Conservation (phyloP, 2,329 filamentous ascomycete genomes). For the Penicillium polonicum region DNA sequence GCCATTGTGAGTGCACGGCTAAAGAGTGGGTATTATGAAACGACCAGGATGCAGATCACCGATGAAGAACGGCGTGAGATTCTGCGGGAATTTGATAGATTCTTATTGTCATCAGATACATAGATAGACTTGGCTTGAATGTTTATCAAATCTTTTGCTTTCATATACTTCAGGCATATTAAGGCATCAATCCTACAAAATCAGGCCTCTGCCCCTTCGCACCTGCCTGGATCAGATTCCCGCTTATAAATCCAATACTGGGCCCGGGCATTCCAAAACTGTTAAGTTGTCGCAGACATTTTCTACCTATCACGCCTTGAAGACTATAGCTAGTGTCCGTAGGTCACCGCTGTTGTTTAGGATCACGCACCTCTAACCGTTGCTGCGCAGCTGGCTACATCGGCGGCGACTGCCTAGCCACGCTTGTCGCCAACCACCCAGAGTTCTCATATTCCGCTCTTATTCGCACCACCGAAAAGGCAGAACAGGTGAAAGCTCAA, state of each 20-base stretch:
- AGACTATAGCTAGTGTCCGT: too few relatives aligned
- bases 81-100: conserved; percentile 18
- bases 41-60: conserved; percentile 15
- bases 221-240: too few relatives aligned
- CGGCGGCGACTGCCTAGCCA: conserved; percentile 49
- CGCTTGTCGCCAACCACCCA: conserved; percentile 41
- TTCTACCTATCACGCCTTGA: too few relatives aligned
- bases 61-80: conserved; percentile 16
- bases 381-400: conserved; percentile 51
- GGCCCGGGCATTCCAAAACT: neutral
- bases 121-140: neutral
- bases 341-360: too few relatives aligned
- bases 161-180: too few relatives aligned
- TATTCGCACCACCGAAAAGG: conserved; percentile 41
- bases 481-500: conserved; percentile 32
- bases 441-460: conserved; percentile 41
- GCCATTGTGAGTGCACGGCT: conserved; percentile 19
- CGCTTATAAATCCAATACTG: neutral
- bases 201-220: neutral
- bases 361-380: too few relatives aligned
- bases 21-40: conserved; percentile 17
- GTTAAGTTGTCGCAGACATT: too few relatives aligned
- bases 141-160: neutral
- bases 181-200: too few relatives aligned
- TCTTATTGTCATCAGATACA: conserved; percentile 7